Evolutionary conservation across 768 basidiomycete genomes (phyloP).

Genomic region (Pisolithus orientalis): DNA sequence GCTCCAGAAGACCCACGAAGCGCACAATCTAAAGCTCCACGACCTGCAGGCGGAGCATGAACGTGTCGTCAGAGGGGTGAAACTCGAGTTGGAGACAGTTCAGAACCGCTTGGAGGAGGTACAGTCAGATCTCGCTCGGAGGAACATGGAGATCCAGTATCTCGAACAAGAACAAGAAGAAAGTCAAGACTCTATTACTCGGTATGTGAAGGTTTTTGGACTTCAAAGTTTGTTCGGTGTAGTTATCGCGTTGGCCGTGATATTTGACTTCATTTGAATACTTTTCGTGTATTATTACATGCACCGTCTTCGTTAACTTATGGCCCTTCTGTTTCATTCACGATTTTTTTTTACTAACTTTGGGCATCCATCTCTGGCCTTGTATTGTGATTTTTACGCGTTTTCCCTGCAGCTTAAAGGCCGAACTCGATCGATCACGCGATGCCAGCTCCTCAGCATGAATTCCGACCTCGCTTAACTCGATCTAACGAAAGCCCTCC

Average conservation of each 20-base stretch:
- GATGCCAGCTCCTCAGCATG: constrained; percentile 21
- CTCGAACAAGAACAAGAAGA: constrained; percentile 79
- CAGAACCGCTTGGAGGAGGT: constrained; percentile 45
- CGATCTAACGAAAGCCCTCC: constrained; percentile 1
- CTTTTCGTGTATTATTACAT: constrained; percentile 1
- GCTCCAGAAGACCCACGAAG: constrained; percentile 70
- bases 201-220: constrained; percentile 65
- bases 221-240: constrained; percentile 51
- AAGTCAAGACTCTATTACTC: constrained; percentile 63
- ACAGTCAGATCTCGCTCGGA: constrained; percentile 56
- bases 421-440: constrained; percentile 52
- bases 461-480: constrained; percentile 5
- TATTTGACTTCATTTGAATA: constrained; percentile 47
- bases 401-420: constrained; percentile 51
- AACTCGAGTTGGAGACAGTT: constrained; percentile 52
- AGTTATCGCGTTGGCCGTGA: constrained; percentile 46
- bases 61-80: constrained; percentile 45
- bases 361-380: constrained; percentile 35
- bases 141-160: constrained; percentile 77
- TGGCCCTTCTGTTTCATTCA: not conserved
- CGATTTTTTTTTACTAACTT: constrained; percentile 6
- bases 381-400: constrained; percentile 13
- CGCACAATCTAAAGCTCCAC: constrained; percentile 75
- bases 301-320: not conserved
- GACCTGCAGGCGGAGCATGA: constrained; percentile 68